Evolutionary conservation across 805 yeast species (phyloP), one percentile per base, ranked within the genome.

Genomic region (Teunomyces aglyptinius): DNA sequence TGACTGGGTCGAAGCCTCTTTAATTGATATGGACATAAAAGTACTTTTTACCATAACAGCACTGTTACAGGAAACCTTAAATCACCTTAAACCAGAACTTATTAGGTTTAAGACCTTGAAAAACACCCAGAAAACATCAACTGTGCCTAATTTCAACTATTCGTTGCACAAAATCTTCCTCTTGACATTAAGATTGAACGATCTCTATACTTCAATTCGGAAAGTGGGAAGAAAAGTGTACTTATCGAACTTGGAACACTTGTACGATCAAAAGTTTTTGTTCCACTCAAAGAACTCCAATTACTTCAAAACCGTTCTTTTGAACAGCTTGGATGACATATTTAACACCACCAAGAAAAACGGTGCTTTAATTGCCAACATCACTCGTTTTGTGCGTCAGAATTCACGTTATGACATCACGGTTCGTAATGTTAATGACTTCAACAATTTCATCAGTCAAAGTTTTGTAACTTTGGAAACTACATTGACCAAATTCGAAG

Each of bases 121-220:
- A 43, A 41, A 22, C 33, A 26, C 45, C 48, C 32, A 39, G 31
- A 24, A 34, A 34, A 22, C 57, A 44, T 38, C 35, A 8, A 27
- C 34, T 2, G 15, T 72, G 1, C 72, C 75, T 3, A 53, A 58
- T 41, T 65, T 71, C 66, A 56, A 63, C n/a, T 68, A 63, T 48
- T 59, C 78, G 0, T 54, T 78, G 34, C 85, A 81, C 52, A 65
- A 76, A 47, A 61, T 78, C 3, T 70, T 78, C 47, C 67, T 77
- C 5, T 50, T 73, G 44, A 63, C 79, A 4, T 54, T 78, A 29
- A 62, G 80, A 41, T 55, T 77, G 35, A 80, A 82, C 38, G 84
- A 80, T 53, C 45, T 79, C 27, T 79, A 78, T 53, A 66, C 74
- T 4, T 60, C 75, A 2, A 53, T 76, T 18, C 64, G 84, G 42